These are phyloP conservation scores for Herpetomonas muscarum DNA, from an alignment of 208 protist species.

Conservation along the genomic window DNA sequence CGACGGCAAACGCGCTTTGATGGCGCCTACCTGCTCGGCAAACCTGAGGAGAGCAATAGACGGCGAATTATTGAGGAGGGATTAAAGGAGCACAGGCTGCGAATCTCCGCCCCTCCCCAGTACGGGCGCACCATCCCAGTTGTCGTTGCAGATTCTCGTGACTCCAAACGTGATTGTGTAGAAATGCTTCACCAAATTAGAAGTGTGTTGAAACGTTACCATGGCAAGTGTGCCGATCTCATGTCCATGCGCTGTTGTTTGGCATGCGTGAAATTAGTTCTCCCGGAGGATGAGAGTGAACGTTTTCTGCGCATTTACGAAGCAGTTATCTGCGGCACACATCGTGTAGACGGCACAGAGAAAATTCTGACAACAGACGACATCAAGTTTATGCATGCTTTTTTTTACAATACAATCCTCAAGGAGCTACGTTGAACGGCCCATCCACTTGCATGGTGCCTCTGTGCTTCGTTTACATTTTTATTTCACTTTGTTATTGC, in stretches of 20 bases:
- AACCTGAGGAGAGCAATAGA: conserved; percentile 29
- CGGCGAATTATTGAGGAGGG: conserved; percentile 71
- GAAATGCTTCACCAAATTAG: conserved; percentile 76
- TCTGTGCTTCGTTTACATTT: neutral
- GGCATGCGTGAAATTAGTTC: conserved; percentile 66
- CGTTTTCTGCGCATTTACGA: conserved; percentile 81
- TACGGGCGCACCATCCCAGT: conserved; percentile 54
- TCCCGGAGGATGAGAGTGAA: conserved; percentile 49
- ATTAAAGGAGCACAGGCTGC: conserved; percentile 51
- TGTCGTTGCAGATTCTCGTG: conserved; percentile 60
- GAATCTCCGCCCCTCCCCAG: conserved; percentile 58
- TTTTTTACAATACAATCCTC: conserved; percentile 82
- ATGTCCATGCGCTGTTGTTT: conserved; percentile 90
- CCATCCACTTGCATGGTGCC: neutral
- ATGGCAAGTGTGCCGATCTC: conserved; percentile 52
- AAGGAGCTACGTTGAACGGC: conserved; percentile 64
- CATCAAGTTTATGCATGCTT: conserved; percentile 86
- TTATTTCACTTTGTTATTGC: too few species aligned
- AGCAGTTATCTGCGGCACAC: conserved; percentile 63
- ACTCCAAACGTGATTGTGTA: conserved; percentile 62
- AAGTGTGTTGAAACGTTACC: conserved; percentile 34
- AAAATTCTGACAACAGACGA: conserved; percentile 66
- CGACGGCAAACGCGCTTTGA: conserved; percentile 74
- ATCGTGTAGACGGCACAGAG: conserved; percentile 52
- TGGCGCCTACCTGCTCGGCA: conserved; percentile 64